Evolutionary conservation across 768 basidiomycete genomes (phyloP).

Genomic region (Pleurotus salmoneostramineus): DNA sequence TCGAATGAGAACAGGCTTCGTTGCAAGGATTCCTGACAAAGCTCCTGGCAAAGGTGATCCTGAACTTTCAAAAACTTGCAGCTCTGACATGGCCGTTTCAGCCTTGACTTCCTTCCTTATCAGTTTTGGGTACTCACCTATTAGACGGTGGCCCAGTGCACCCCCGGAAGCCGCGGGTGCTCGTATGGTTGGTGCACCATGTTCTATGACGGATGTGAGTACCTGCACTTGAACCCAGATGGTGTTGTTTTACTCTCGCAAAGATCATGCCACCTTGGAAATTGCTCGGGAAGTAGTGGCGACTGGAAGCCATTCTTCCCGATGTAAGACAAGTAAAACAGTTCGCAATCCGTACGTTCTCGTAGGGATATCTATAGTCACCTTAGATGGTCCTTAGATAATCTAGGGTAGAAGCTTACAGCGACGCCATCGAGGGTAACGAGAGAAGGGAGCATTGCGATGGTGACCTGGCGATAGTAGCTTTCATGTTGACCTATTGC

Average conservation of each 20-base stretch:
- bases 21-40: conserved; percentile 7
- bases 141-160: conserved; percentile 58
- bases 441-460: conserved; percentile 69
- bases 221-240: conserved; percentile 1
- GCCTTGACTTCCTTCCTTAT: too few species aligned
- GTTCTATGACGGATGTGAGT: conserved; percentile 33
- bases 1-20: conserved; percentile 31
- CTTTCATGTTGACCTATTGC: conserved; percentile 30
- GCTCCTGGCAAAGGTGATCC: conserved; percentile 2
- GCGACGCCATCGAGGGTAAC: conserved; percentile 56
- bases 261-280: conserved; percentile 65
- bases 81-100: conserved; percentile 11
- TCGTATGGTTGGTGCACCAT: conserved; percentile 47
- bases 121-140: too few species aligned
- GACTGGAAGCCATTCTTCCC: conserved; percentile 39
- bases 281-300: conserved; percentile 27
- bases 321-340: conserved; percentile 75
- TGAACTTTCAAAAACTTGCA: conserved; percentile 18
- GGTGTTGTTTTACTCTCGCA: conserved; percentile 48
- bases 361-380: conserved; percentile 54
- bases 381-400: neutral
- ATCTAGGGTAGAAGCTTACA: conserved; percentile 35
- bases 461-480: conserved; percentile 52
- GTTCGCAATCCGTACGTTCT: conserved; percentile 77
- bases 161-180: conserved; percentile 27